phyloP scores from a whole-genome alignment of 2,329 filamentous ascomycete species.

The Trichoderma cornu-damae region DNA sequence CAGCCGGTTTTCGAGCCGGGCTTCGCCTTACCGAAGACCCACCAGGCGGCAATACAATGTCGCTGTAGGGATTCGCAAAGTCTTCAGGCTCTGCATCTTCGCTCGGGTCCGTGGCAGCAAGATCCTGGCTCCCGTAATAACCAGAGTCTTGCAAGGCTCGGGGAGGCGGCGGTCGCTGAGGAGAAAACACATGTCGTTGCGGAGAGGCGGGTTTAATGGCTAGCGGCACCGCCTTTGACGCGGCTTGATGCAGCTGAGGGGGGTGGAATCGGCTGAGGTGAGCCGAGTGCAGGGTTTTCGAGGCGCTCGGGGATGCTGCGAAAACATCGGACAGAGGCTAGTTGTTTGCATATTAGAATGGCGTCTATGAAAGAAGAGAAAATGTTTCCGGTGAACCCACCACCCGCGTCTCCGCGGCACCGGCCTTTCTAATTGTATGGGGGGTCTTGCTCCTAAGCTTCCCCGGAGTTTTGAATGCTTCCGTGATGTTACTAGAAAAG shows the following conservation, averaged over 20 bases:
- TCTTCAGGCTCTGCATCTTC: constrained; percentile 24
- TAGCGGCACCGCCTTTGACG: constrained; percentile 35
- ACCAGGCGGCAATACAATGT: constrained; percentile 20
- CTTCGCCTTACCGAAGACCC: constrained; percentile 23
- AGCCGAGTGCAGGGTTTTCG: constrained; percentile 47
- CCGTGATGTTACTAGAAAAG: constrained; percentile 69
- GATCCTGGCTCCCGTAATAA: constrained; percentile 62
- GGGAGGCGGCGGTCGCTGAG: constrained; percentile 26
- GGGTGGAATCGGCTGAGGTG: constrained; percentile 47
- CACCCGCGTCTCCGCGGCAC: constrained; percentile 54
- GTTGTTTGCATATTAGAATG: constrained; percentile 26
- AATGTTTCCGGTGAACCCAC: constrained; percentile 43
- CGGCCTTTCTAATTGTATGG: constrained; percentile 60
- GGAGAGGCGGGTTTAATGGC: constrained; percentile 33
- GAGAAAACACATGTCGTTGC: constrained; percentile 30
- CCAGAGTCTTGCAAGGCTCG: constrained; percentile 53
- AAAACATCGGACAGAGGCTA: constrained; percentile 59
- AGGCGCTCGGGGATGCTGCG: constrained; percentile 50
- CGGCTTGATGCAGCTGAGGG: constrained; percentile 55
- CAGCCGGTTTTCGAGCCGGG: constrained; percentile 27
- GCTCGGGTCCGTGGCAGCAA: constrained; percentile 27
- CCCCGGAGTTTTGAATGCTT: constrained; percentile 92
- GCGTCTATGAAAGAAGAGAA: not conserved
- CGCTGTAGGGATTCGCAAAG: constrained; percentile 22
- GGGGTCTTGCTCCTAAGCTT: constrained; percentile 79